phyloP scores from a whole-genome alignment of 257 asterid genomes.

The Penstemon eatonii region DNA sequence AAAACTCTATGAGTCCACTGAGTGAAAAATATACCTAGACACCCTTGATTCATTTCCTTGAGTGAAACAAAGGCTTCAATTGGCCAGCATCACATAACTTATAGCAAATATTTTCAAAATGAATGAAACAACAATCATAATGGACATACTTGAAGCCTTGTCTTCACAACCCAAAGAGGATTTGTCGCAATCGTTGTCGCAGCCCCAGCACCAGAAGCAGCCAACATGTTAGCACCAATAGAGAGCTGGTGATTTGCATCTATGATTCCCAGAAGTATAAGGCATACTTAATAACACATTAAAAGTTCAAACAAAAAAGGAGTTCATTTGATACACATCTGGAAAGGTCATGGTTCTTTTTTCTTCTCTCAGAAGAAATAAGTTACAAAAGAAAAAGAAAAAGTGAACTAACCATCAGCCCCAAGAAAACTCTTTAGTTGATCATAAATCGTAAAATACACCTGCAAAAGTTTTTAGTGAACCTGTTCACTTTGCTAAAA shows the following conservation, averaged over 20 bases:
- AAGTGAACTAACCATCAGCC: conserved; percentile 70
- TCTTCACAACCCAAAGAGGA: conserved; percentile 99
- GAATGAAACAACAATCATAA: conserved; percentile 6
- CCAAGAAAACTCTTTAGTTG: conserved; percentile 76
- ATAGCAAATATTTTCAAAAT: not conserved
- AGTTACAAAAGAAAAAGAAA: conserved; percentile 17
- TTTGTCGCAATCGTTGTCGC: conserved; percentile 82
- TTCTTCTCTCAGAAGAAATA: conserved; percentile 7
- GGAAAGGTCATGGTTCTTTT: not conserved
- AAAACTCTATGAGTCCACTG: not conserved
- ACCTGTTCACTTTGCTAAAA: conserved; percentile 14
- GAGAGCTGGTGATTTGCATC: conserved; percentile 85
- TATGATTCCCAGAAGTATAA: conserved; percentile 38
- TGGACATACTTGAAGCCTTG: conserved; percentile 79
- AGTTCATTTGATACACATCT: conserved; percentile 3
- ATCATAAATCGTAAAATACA: conserved; percentile 86
- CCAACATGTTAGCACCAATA: conserved; percentile 82
- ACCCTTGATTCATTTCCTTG: not conserved
- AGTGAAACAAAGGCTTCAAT: conserved; percentile 11
- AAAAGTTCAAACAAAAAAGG: not conserved
- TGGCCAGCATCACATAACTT: conserved; percentile 8
- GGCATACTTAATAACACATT: conserved; percentile 12
- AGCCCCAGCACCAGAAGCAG: conserved; percentile 99
- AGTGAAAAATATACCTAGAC: not conserved
- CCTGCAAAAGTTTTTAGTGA: conserved; percentile 52